phyloP scores from a whole-genome alignment of 2,329 filamentous ascomycete genomes.

The Fusarium circinatum region DNA sequence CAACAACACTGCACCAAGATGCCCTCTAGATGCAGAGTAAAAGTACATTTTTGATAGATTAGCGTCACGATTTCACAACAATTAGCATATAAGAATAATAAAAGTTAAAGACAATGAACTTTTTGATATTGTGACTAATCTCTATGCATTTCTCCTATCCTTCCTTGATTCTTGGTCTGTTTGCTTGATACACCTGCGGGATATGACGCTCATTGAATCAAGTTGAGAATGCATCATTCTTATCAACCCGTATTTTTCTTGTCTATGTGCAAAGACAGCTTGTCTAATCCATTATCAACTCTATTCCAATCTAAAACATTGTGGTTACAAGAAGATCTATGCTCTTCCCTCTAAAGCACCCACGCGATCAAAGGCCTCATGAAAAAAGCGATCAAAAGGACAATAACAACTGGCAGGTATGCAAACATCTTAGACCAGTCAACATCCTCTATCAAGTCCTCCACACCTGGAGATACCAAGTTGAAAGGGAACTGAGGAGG shows the following conservation, averaged over 20 bases:
- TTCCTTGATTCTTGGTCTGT: neutral
- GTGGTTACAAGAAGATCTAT: neutral
- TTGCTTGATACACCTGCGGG: neutral
- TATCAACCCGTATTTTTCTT: neutral
- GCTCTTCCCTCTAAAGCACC: neutral
- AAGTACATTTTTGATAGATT: conserved; percentile 14
- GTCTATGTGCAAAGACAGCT: neutral
- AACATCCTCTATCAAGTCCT: conserved; percentile 35
- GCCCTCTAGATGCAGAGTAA: conserved; percentile 81
- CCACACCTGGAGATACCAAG: conserved; percentile 22
- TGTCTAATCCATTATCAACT: neutral
- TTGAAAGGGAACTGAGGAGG: conserved; percentile 22
- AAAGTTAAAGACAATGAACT: neutral
- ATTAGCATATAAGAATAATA: neutral
- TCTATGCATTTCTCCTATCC: rapidly evolving
- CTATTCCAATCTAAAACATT: neutral
- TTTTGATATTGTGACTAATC: neutral
- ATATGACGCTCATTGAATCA: neutral
- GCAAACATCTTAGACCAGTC: conserved; percentile 24
- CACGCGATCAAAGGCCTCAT: neutral
- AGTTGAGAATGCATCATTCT: neutral
- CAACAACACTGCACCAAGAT: conserved; percentile 78
- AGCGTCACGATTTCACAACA: neutral
- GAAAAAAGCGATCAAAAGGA: conserved; percentile 14
- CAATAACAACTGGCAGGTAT: neutral